A percentile compares a stretch with the other conserved stretches of the same genome.
These are phyloP conservation scores for Tylopilus felleus DNA, from an alignment of 768 basidiomycete species.

Conservation along the genomic window DNA sequence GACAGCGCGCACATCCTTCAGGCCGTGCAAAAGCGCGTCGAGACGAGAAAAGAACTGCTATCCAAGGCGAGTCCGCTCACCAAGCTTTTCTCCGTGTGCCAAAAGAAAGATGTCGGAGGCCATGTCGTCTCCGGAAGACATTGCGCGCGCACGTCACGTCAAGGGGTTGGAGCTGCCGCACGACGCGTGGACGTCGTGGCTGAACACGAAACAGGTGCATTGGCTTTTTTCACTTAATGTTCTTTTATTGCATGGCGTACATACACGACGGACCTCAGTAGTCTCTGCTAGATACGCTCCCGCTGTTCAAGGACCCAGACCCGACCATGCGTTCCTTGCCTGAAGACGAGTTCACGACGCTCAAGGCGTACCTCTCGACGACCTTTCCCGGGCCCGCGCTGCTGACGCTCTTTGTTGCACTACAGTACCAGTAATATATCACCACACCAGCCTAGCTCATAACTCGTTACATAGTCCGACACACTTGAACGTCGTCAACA, in stretches of 20 bases:
- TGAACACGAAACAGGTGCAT: constrained; percentile 53
- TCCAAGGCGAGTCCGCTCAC: constrained; percentile 40
- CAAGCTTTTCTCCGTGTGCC: neutral
- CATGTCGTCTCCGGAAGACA: constrained; percentile 53
- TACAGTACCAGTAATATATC: too few species aligned
- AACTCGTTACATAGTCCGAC: constrained; percentile 40
- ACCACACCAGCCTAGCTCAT: too few species aligned
- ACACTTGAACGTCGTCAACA: constrained; percentile 32
- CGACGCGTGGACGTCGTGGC: constrained; percentile 66
- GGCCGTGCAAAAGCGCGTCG: constrained; percentile 51
- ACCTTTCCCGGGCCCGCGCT: constrained; percentile 66
- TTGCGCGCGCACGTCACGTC: constrained; percentile 54
- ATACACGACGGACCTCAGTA: constrained; percentile 37
- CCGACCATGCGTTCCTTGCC: constrained; percentile 73
- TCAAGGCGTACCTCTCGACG: constrained; percentile 34
- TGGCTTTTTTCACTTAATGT: too few species aligned
- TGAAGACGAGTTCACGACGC: constrained; percentile 54
- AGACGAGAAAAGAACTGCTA: constrained; percentile 45
- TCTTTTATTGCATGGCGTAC: neutral
- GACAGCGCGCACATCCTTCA: constrained; percentile 52
- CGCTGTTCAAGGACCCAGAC: constrained; percentile 71
- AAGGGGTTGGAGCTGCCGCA: constrained; percentile 69
- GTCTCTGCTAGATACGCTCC: constrained; percentile 60
- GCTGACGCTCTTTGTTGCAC: too few species aligned
- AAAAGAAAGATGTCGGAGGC: constrained; percentile 49